Evolutionary conservation across 23 red algal species (phyloP).

Genomic region (Gracilaria domingensis): DNA sequence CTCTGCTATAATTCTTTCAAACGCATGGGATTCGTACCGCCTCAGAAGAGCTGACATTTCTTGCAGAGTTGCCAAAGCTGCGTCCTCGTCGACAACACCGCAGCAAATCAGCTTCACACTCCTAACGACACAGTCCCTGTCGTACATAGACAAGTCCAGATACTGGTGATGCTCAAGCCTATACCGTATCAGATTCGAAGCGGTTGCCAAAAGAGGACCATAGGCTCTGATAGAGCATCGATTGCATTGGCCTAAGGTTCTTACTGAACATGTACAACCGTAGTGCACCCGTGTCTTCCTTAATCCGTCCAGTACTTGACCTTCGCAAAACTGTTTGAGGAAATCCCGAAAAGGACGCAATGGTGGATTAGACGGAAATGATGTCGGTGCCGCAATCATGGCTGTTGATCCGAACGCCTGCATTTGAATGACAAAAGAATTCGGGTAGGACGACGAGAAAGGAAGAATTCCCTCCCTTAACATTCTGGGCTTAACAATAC

Average conservation of each 20-base stretch:
- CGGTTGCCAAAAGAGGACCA: slow-evolving; percentile 10
- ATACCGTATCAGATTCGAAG: not conserved
- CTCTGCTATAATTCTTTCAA: slow-evolving; percentile 32
- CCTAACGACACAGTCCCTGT: slow-evolving; percentile 9
- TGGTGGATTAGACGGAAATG: not conserved
- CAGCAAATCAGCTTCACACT: slow-evolving; percentile 7
- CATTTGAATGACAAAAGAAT: slow-evolving; percentile 1
- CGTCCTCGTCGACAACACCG: slow-evolving; percentile 22
- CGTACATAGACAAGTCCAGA: slow-evolving; percentile 3
- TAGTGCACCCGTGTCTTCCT: not conserved
- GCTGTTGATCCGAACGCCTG: slow-evolving; percentile 11
- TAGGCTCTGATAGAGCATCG: not conserved
- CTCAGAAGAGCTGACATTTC: slow-evolving; percentile 8
- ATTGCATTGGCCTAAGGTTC: not conserved
- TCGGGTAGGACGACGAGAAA: not conserved
- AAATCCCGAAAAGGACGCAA: slow-evolving; percentile 12
- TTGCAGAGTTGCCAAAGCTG: not conserved
- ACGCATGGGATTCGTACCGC: not conserved
- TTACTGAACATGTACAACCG: not conserved
- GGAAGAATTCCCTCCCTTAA: not conserved
- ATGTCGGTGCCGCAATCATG: slow-evolving; percentile 3
- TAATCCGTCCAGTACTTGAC: not conserved
- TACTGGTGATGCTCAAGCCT: not conserved
- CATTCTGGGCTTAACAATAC: slow-evolving; percentile 9
- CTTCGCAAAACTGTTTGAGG: slow-evolving; percentile 25